These are phyloP conservation scores for Fusarium verrucosum DNA, from an alignment of 2,329 filamentous ascomycete species.

Conservation along the genomic window DNA sequence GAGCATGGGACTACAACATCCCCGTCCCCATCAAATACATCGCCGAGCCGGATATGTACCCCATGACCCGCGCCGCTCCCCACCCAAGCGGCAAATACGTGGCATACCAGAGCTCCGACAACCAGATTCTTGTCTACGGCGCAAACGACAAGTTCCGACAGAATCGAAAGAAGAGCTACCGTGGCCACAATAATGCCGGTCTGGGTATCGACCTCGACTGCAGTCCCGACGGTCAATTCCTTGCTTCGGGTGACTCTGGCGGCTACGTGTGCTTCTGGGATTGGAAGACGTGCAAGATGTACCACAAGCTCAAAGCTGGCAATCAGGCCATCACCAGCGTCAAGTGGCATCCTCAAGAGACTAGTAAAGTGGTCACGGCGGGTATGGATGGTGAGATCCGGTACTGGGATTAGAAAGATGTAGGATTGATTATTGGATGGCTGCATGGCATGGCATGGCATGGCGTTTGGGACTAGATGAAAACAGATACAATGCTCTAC, in stretches of 20 bases:
- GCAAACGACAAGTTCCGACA: slow-evolving; percentile 95
- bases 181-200: slow-evolving; percentile 94
- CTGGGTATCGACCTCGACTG: slow-evolving; percentile 91
- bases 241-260: slow-evolving; percentile 85
- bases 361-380: slow-evolving; percentile 89
- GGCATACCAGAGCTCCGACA: slow-evolving; percentile 91
- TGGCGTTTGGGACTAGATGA: slow-evolving; percentile 37
- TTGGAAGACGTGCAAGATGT: slow-evolving; percentile 99
- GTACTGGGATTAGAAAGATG: slow-evolving; percentile 82
- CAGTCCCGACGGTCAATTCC: slow-evolving; percentile 90
- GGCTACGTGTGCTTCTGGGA: slow-evolving; percentile 98
- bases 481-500: slow-evolving; percentile 9
- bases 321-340: slow-evolving; percentile 85
- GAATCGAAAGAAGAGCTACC: slow-evolving; percentile 96
- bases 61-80: slow-evolving; percentile 83
- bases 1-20: slow-evolving; percentile 98
- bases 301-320: slow-evolving; percentile 90
- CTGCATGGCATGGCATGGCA: slow-evolving; percentile 41
- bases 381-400: slow-evolving; percentile 88
- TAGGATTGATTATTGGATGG: slow-evolving; percentile 6
- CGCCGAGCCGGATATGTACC: slow-evolving; percentile 97
- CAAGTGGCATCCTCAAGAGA: slow-evolving; percentile 98
- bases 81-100: slow-evolving; percentile 95
- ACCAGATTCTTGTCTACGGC: slow-evolving; percentile 96
- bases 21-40: slow-evolving; percentile 99